These are phyloP conservation scores for Sporothrix dimorphospora DNA, from an alignment of 2,329 filamentous ascomycete genomes.

Conservation along the genomic window DNA sequence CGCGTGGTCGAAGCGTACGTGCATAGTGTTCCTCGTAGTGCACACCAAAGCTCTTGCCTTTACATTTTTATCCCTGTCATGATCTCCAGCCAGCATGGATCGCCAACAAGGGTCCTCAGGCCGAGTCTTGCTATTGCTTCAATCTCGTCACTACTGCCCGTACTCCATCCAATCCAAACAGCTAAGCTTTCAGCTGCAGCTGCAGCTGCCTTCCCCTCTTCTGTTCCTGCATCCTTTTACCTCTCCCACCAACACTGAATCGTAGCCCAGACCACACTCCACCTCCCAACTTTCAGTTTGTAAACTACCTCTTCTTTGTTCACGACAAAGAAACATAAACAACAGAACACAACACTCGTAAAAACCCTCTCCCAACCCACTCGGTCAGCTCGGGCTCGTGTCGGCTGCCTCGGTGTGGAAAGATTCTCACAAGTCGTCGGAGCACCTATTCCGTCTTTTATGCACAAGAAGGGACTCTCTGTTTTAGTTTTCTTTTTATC, in stretches of 20 bases:
- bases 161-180: background rate
- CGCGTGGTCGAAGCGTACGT: background rate
- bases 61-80: background rate
- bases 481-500: too few relatives aligned
- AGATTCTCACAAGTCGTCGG: background rate
- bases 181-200: background rate
- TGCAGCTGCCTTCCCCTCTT: background rate
- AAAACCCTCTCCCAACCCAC: background rate
- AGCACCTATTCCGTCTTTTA: background rate
- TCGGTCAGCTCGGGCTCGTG: background rate
- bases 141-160: background rate
- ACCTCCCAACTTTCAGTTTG: too few relatives aligned
- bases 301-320: too few relatives aligned
- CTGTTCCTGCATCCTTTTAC: too few relatives aligned
- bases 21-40: background rate
- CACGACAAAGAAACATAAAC: too few relatives aligned
- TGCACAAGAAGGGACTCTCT: background rate
- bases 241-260: too few relatives aligned
- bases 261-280: too few relatives aligned
- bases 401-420: background rate
- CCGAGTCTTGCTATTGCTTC: background rate
- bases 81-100: slow-evolving; percentile 1
- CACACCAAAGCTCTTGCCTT: background rate
- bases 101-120: background rate
- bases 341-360: too few relatives aligned